Base-by-base conservation (phyloP, 805 yeast species). In the Starmera amethionina region DNA sequence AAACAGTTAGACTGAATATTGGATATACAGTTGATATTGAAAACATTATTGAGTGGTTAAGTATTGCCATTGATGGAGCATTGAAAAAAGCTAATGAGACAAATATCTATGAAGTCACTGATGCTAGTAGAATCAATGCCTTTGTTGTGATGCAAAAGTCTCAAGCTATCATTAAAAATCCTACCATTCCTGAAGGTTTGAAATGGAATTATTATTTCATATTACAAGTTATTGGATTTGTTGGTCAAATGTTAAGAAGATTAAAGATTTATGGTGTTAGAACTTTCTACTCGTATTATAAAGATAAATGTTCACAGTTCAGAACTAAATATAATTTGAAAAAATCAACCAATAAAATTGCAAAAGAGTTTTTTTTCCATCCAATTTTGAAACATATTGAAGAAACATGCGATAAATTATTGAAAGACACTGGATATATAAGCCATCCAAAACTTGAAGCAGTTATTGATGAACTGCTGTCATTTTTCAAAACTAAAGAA, bases 201-300 rank as follows among this genome's bases (percentile, higher is more conserved):
- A 83, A 83, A 55, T 84, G 93, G 93, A 70, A 77, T 30, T 73
- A 78, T 45, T 79, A 65, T 50, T 79, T 73, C 49, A 67, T 76
- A 18, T 54, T 86, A 8, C 82, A 76, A 45, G 50, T 83, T 4
- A 60, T 93, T 35, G 76, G 77, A 4, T 75, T 77, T 31, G 79
- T 81, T 7, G 96, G 95, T 0, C 88, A 76, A 51, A 75, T 81
- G 63, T 59, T 79, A 22, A 66, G 78, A 51, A 57, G 89, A 42
- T 63, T 93, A 30, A 80, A 79, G 49, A 76, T 84, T 15, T 94
- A 93, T 58, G 97, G 98, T 0, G 65, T 90, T 8, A 61, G 72
- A 36, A 79, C 94, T 0, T 93, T 93, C 53, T 82, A 74, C 56
- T 64, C 70, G 7, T 83, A 82, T 55, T 80, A 79, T 54, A 51